Evolutionary conservation across 2,329 filamentous ascomycete species (phyloP).

Genomic region (Lomentospora prolificans): DNA sequence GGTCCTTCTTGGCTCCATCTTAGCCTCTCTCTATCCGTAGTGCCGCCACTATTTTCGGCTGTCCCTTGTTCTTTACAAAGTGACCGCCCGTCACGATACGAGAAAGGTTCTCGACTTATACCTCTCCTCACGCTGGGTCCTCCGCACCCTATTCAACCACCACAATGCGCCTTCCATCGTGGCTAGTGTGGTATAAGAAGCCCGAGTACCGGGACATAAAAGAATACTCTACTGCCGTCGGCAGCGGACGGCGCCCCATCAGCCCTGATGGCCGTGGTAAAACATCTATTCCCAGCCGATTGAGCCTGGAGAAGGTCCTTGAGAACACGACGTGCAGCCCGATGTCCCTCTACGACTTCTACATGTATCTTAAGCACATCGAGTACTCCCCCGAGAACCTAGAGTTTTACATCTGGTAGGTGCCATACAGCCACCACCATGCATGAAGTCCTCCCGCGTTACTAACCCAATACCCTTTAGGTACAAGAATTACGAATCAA

Average conservation of each 20-base stretch:
- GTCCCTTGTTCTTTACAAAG: background rate
- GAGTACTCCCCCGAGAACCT: conserved; percentile 39
- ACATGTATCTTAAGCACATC: conserved; percentile 40
- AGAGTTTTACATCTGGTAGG: conserved; percentile 39
- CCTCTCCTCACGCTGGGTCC: background rate
- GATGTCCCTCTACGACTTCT: conserved; percentile 40
- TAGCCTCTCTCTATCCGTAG: background rate
- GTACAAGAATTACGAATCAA: conserved; percentile 33
- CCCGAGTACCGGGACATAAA: conserved; percentile 38
- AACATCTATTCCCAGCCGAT: conserved; percentile 26
- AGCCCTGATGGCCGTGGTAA: conserved; percentile 26
- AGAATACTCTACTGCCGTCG: conserved; percentile 29
- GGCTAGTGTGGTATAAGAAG: conserved; percentile 38
- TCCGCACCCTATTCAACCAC: background rate
- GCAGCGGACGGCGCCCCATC: conserved; percentile 23
- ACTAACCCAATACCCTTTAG: conserved; percentile 15
- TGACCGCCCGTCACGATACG: background rate
- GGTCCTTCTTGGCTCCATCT: background rate
- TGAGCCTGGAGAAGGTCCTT: conserved; percentile 34
- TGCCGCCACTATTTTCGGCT: background rate
- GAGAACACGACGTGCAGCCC: conserved; percentile 38
- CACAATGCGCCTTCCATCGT: conserved; percentile 18
- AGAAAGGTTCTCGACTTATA: no score
- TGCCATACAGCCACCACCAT: no score
- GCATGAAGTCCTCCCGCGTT: no score